phyloP scores from a whole-genome alignment of 2,329 filamentous ascomycete genomes.

The Cladorrhinum sp. region DNA sequence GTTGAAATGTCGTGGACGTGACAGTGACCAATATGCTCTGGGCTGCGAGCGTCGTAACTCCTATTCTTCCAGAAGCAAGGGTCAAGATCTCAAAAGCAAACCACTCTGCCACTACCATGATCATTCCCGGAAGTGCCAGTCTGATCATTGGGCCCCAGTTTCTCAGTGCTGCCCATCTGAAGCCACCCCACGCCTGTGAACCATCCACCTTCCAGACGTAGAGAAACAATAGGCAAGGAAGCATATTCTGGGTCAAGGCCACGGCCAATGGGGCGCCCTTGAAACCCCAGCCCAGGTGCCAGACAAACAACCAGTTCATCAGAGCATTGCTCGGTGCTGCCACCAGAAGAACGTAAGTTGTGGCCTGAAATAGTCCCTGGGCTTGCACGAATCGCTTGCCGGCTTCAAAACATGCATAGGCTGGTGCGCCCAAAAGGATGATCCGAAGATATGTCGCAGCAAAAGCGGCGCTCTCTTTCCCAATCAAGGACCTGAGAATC shows the following conservation, averaged over 20 bases:
- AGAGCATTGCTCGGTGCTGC: constrained; percentile 74
- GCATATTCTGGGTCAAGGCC: constrained; percentile 68
- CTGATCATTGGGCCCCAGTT: constrained; percentile 86
- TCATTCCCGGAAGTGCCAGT: constrained; percentile 80
- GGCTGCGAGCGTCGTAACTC: constrained; percentile 75
- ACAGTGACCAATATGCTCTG: constrained; percentile 82
- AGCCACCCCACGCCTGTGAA: constrained; percentile 76
- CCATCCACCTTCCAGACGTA: constrained; percentile 73
- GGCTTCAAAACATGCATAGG: constrained; percentile 71
- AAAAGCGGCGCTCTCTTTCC: constrained; percentile 65
- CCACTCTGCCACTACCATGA: constrained; percentile 94
- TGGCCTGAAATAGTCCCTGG: constrained; percentile 77
- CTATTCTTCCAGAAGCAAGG: constrained; percentile 75
- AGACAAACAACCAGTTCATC: constrained; percentile 77
- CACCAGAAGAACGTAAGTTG: constrained; percentile 71
- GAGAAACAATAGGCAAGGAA: constrained; percentile 68
- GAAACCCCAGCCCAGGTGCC: constrained; percentile 66
- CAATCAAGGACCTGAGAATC: constrained; percentile 64
- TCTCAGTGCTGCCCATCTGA: constrained; percentile 63
- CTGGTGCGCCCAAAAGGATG: constrained; percentile 67
- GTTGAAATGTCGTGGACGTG: constrained; percentile 78
- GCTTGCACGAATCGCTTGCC: constrained; percentile 80
- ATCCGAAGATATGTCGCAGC: constrained; percentile 73
- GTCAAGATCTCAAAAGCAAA: constrained; percentile 91
- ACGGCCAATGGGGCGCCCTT: constrained; percentile 77